These are phyloP conservation scores for Salix purpurea DNA, from an alignment of 345 rosid genomes.

Conservation along the genomic window DNA sequence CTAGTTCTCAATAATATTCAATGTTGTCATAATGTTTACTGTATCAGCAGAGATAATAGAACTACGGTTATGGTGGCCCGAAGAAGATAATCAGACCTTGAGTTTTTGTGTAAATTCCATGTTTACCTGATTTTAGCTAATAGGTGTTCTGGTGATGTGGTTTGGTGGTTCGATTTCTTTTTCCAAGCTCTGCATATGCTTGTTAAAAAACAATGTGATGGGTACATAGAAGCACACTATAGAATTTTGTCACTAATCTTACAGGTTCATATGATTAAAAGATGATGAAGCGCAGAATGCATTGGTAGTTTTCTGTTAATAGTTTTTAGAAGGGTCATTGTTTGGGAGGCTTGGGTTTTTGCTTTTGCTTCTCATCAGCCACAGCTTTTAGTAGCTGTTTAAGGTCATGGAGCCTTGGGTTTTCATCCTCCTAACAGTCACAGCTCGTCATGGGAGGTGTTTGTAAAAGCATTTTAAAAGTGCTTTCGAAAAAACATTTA, in stretches of 20 bases:
- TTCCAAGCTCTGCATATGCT: background rate
- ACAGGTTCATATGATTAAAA: background rate
- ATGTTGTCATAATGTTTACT: background rate
- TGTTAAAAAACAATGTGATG: background rate
- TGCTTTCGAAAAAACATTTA: too few relatives aligned
- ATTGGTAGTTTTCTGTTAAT: background rate
- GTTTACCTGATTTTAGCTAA: background rate
- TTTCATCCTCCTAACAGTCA: too few relatives aligned
- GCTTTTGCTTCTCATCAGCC: background rate
- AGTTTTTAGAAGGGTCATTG: too few relatives aligned
- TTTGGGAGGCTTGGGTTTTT: too few relatives aligned
- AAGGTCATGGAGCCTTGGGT: background rate
- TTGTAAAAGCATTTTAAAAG: too few relatives aligned
- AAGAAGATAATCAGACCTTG: background rate
- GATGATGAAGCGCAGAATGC: background rate
- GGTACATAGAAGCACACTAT: background rate
- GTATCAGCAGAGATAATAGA: background rate
- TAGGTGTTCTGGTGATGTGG: background rate
- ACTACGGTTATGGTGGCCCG: background rate
- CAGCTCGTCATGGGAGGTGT: too few relatives aligned
- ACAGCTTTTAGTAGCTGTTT: background rate
- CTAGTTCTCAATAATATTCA: constrained; percentile 4
- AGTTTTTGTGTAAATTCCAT: background rate
- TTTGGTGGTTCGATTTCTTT: background rate
- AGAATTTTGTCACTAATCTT: background rate